These are phyloP conservation scores for Centrapalus pauciflorus DNA, from an alignment of 129 eudicot genomes.

Conservation along the genomic window DNA sequence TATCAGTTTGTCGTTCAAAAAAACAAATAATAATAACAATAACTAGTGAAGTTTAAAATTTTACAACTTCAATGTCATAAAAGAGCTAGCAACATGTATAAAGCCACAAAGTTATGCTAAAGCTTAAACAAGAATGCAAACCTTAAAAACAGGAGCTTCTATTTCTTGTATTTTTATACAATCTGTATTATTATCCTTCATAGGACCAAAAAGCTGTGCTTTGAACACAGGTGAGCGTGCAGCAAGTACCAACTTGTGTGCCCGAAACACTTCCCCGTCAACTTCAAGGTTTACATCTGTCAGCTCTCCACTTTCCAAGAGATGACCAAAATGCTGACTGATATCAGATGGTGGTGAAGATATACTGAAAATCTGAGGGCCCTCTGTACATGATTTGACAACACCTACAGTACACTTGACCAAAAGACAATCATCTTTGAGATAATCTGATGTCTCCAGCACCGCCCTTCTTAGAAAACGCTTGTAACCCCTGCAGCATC, in stretches of 20 bases:
- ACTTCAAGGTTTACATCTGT: slow-evolving; percentile 53
- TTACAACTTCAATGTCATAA: too few relatives aligned
- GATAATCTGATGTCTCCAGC: slow-evolving; percentile 59
- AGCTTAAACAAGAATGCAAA: not conserved
- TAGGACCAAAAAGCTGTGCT: slow-evolving; percentile 67
- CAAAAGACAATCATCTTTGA: slow-evolving; percentile 56
- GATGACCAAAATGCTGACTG: slow-evolving; percentile 52
- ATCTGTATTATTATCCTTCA: slow-evolving; percentile 40
- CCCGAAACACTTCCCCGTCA: slow-evolving; percentile 47
- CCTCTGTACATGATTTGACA: slow-evolving; percentile 51
- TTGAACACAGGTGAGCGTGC: slow-evolving; percentile 67
- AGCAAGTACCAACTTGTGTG: slow-evolving; percentile 62
- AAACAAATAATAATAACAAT: too few relatives aligned
- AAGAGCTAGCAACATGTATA: not conserved
- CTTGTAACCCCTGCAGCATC: slow-evolving; percentile 55
- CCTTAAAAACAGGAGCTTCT: slow-evolving; percentile 56
- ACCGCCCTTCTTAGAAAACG: slow-evolving; percentile 53
- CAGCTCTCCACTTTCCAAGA: slow-evolving; percentile 46
- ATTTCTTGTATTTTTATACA: slow-evolving; percentile 42
- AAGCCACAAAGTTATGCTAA: not conserved
- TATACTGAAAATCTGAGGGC: slow-evolving; percentile 41
- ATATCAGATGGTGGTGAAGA: slow-evolving; percentile 53
- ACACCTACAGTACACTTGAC: slow-evolving; percentile 61
- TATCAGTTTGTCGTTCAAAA: too few relatives aligned
- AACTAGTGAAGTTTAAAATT: too few relatives aligned